Evolutionary conservation across 2,329 filamentous ascomycete genomes (phyloP).

Genomic region (Diplocarpon rosae): DNA sequence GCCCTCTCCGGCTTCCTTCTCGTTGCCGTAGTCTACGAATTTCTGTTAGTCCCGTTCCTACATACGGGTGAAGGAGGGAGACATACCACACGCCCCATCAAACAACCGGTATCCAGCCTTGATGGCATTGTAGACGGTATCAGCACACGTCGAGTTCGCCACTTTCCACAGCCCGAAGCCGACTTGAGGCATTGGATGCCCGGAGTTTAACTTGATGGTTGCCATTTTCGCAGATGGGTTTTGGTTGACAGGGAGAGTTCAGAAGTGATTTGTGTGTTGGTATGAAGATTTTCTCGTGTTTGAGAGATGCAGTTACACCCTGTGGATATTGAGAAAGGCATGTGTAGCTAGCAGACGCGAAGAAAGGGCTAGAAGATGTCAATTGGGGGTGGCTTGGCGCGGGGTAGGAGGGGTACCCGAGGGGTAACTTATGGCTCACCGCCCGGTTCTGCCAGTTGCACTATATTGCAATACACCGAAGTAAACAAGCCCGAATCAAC

Average conservation of each 20-base stretch:
- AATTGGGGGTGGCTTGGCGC: too few relatives aligned
- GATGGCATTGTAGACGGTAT: constrained; percentile 56
- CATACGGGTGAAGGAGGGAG: neutral
- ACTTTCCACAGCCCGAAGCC: constrained; percentile 64
- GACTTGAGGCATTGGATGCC: constrained; percentile 46
- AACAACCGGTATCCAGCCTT: constrained; percentile 50
- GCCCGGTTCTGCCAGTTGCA: too few relatives aligned
- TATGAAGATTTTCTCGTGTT: neutral
- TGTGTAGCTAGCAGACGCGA: too few relatives aligned
- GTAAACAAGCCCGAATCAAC: too few relatives aligned
- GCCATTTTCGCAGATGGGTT: constrained; percentile 19
- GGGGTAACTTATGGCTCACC: too few relatives aligned
- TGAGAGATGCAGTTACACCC: too few relatives aligned
- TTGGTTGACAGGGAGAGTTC: too few relatives aligned
- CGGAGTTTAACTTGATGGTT: constrained; percentile 36
- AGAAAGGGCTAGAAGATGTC: too few relatives aligned
- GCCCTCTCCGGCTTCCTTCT: constrained; percentile 66
- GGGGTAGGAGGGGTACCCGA: too few relatives aligned
- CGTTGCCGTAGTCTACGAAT: constrained; percentile 66
- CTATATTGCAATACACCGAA: too few relatives aligned
- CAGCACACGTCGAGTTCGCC: constrained; percentile 48
- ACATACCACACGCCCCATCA: constrained; percentile 46
- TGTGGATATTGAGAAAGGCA: too few relatives aligned
- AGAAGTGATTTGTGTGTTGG: too few relatives aligned
- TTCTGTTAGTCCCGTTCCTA: neutral